Evolutionary conservation across 805 yeast species (phyloP), one percentile per base, ranked within the genome.

Genomic region (Kluyveromyces siamensis): DNA sequence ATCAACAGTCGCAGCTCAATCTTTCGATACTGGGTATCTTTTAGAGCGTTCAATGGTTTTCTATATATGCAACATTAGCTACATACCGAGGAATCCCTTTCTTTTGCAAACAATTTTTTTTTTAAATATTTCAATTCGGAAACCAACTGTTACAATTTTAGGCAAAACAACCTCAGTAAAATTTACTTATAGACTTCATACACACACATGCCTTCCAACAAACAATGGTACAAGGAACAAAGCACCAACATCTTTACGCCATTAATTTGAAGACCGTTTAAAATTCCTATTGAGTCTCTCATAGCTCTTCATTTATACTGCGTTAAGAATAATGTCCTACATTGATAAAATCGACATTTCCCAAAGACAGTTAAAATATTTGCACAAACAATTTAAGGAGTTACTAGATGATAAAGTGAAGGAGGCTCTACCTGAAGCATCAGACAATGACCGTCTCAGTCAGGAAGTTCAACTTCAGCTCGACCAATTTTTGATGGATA

Each of bases 381-480:
- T 63, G 27, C 60, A 61, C 52, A 60, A 57, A 25, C 68, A 64
- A 50, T 50, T 64, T 19, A 50, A 59, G 41, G 59, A 56, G 19
- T 37, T 51, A 8, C 40, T 64, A 11, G 62, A 61, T 27, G 60
- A 56, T 40, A 55, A 52, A 45, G 52, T 54, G 16, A 35, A 47
- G 11, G 38, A 51, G 16, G 57, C 56, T 44, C 45, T 61, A 25
- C 63, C 63, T 2, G 50, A 52, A 30, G 42, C 45, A 13, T 48
- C 44, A 35, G 53, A 50, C 25, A 50, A 54, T n/a, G 62, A 55
- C 35, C 40, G 50, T 5, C 46, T 56, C 11, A 53, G 51, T 19
- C 47, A 58, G 33, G 63, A 60, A 45, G 59, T 62, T 5, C 53
- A 56, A 18, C 25, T 60, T 33, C 52, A 55, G 21, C 40, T 62